Evolutionary conservation across 768 basidiomycete species (phyloP).

Genomic region (Boletus fagicola): DNA sequence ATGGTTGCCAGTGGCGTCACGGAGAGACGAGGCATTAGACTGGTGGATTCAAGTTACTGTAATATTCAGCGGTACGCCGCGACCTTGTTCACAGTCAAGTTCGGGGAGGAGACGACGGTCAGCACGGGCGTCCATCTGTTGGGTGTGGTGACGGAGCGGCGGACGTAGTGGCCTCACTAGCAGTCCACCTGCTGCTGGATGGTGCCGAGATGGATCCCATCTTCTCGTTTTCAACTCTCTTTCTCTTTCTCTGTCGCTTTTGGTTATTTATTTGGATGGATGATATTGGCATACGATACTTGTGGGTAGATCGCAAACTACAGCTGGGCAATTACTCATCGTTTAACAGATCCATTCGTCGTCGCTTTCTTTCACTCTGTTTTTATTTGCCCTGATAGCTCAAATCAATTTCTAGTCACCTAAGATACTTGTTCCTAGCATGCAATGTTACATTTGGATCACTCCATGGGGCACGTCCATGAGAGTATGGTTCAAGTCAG

Average conservation of each 20-base stretch:
- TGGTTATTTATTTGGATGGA: neutral
- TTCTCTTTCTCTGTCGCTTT: neutral
- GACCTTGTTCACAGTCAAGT: too few species aligned
- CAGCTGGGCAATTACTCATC: neutral
- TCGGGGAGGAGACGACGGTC: neutral
- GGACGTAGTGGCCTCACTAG: conserved; percentile 36
- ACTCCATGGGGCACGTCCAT: neutral
- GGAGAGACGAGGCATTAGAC: too few species aligned
- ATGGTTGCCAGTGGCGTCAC: too few species aligned
- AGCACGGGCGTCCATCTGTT: conserved; percentile 1
- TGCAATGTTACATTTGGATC: neutral
- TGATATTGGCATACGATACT: neutral
- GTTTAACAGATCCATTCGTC: conserved; percentile 5
- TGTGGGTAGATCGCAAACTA: neutral
- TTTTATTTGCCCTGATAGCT: neutral
- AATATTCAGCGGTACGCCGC: too few species aligned
- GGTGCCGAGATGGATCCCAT: neutral
- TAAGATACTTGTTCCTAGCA: neutral
- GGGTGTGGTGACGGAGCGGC: conserved; percentile 17
- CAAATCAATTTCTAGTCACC: neutral
- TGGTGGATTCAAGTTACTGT: too few species aligned
- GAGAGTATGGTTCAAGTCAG: neutral
- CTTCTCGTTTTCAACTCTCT: neutral
- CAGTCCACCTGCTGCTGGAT: conserved; percentile 13
- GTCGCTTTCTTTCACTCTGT: neutral